Evolutionary conservation across 1,284 basidiomycete genomes (phyloP), one percentile per base, ranked within the genome.

Genomic region (Ustilago trichophora): DNA sequence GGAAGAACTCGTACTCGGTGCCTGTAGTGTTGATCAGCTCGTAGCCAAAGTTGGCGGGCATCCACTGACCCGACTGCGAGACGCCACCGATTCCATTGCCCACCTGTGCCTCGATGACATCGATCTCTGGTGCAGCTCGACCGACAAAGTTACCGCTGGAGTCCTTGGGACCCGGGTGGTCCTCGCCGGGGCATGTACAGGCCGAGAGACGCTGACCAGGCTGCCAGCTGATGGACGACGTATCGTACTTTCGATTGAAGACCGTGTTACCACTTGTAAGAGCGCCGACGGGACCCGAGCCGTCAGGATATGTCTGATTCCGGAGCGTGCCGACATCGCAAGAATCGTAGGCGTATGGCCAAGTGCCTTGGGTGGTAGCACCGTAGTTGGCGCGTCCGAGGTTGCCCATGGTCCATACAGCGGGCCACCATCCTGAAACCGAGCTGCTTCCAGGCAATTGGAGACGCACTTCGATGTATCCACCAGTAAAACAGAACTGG

Each of bases 401-500:
- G 76, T 95, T 95, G 4, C 92, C 92, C 90, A 96, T 91, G 6
- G 90, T 91, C 92, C 92, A 94, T 58, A 71, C 60, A 6, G 78
- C 79, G 19, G 90, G 90, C 90, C 90, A 92, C 65, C 73, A 77
- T 6, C 84, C 84, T 16, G 82, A 76, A 6, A 82, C 77, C 51
- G 85, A 85, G 74, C 86, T 87, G 15, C 83, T 83, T 1, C 94
- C 95, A 0, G 95, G 94, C 8, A 97, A 83, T n/a, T 86, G 87
- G n/a, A 93, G 88, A 5, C 71, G 56, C 3, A 50, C 87, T 80
- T 94, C 92, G 52, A 97, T 85, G 78, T 93, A 93, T 1, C 93
- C 94, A 0, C 91, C 92, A 3, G 90, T 95, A 82, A 95, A 97
- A 83, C 94, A 96, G 62, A 97, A 91, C 82, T 96, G 92, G 82